Evolutionary conservation across 2,329 filamentous ascomycete genomes (phyloP).

Genomic region (Nemania sp.): DNA sequence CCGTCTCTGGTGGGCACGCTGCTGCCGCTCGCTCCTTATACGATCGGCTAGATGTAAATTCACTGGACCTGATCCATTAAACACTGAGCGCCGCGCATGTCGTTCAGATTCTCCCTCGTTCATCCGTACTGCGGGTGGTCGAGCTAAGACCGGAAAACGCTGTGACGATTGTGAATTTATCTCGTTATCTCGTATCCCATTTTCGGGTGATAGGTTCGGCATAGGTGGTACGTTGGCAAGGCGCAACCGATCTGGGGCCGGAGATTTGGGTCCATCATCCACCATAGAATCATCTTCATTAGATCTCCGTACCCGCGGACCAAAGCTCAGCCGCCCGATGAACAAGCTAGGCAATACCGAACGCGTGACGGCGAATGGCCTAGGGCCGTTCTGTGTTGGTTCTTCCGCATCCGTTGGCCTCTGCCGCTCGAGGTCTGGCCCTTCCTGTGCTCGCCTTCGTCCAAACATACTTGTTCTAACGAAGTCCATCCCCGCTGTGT

Average conservation of each 20-base stretch:
- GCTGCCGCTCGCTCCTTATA: conserved; percentile 56
- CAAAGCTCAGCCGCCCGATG: conserved; percentile 33
- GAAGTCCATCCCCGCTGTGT: conserved; percentile 43
- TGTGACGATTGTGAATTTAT: conserved; percentile 28
- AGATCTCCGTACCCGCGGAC: conserved; percentile 31
- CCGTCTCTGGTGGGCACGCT: conserved; percentile 38
- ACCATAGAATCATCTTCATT: conserved; percentile 43
- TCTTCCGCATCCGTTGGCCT: conserved; percentile 39
- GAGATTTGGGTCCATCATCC: conserved; percentile 63
- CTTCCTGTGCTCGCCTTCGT: conserved; percentile 37
- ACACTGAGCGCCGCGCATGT: conserved; percentile 44
- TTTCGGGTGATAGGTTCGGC: conserved; percentile 47
- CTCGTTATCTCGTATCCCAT: conserved; percentile 20
- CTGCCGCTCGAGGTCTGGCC: conserved; percentile 41
- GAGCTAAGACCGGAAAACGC: conserved; percentile 41
- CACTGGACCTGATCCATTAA: conserved; percentile 61
- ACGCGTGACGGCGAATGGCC: conserved; percentile 38
- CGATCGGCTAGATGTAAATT: conserved; percentile 61
- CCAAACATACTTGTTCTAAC: conserved; percentile 41
- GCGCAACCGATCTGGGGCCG: conserved; percentile 54
- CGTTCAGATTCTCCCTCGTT: conserved; percentile 29
- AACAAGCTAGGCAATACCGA: conserved; percentile 39
- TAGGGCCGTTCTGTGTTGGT: conserved; percentile 33
- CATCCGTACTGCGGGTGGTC: conserved; percentile 43
- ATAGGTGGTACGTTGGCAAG: conserved; percentile 57